Evolutionary conservation across 2,329 filamentous ascomycete species (phyloP), one percentile per base, ranked within the genome.

Genomic region (Graphilbum sp.): DNA sequence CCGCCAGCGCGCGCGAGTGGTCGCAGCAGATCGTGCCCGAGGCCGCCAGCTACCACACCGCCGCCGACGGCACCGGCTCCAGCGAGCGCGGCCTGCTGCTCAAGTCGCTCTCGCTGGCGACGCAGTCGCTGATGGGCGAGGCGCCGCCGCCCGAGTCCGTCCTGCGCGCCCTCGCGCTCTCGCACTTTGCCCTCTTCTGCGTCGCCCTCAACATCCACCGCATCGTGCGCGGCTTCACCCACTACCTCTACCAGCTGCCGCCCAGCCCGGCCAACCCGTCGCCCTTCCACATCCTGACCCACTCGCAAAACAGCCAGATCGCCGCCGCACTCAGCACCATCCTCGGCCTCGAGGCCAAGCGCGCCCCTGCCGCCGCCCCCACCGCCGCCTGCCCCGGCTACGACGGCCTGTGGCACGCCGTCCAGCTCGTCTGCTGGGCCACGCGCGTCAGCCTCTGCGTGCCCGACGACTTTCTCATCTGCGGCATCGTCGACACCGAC

Each of bases 401-500:
- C 13, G 29, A 36, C 8, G 4, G 29, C 11, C 31, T 40, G 9
- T 40, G 38, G 38, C 21, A 31, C n/a, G 21, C 38, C 3, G 19
- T 19, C 12, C 30, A 34, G 17, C 19, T 40, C 15, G 21, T 40
- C 3, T 40, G 38, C 38, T 36, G 34, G 34, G 34, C 37, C 6
- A 24, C 32, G 34, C 36, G 37, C 30, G 34, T 37, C 34, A 40
- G 38, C 31, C 34, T 40, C n/a, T 40, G 34, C 27, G 20, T 40
- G 6, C 38, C 38, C 11, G 38, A 40, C 12, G 38, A 40, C 23
- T 40, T 40, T 20, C 38, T 40, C 24, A 40, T 40, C 16, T 40
- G 38, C 19, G 38, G 38, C 18, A 40, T 40, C 18, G 38, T 40
- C 21, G 38, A 40, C 30, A 40, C 34, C 21, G 31, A 37, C 34